Percentiles rank a stretch among this genome's conserved stretches.
Evolutionary conservation across 441 rosid genomes (phyloP).

Genomic region (Populus hybrid): DNA sequence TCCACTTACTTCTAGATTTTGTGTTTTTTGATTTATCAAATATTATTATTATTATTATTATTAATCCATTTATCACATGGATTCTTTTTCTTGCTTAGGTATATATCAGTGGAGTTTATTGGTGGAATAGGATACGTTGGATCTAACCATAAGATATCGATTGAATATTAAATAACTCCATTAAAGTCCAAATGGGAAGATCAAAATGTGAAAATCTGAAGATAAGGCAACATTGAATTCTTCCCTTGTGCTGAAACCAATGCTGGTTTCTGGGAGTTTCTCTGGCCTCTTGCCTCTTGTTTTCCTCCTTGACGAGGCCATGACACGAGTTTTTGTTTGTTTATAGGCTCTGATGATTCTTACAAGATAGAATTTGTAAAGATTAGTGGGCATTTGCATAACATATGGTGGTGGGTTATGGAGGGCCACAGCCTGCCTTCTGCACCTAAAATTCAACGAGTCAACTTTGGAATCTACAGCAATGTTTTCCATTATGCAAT

Average conservation of each 20-base stretch:
- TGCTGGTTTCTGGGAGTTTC: neutral
- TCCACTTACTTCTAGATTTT: too few relatives aligned
- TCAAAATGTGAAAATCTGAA: neutral
- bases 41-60: too few relatives aligned
- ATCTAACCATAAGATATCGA: too few relatives aligned
- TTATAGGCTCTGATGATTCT: neutral
- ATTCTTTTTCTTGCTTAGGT: too few relatives aligned
- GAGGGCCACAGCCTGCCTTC: neutral
- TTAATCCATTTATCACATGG: too few relatives aligned
- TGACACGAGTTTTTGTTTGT: neutral
- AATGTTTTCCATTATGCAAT: neutral
- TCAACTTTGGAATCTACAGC: constrained; percentile 11
- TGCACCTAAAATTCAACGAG: neutral
- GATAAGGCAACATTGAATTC: too few relatives aligned
- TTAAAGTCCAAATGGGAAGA: neutral
- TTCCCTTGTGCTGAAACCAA: too few relatives aligned
- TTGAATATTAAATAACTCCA: too few relatives aligned
- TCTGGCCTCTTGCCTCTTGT: neutral
- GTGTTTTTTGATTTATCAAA: too few relatives aligned
- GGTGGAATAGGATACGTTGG: neutral
- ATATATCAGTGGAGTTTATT: too few relatives aligned
- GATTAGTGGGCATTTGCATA: too few relatives aligned
- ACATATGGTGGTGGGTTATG: neutral
- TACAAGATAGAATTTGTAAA: neutral
- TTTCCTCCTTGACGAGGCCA: neutral